Percentiles rank a stretch among this genome's conserved stretches.
Evolutionary conservation across 352 stramenopile genomes (phyloP).

Genomic region (Phytopythium delawarense): DNA sequence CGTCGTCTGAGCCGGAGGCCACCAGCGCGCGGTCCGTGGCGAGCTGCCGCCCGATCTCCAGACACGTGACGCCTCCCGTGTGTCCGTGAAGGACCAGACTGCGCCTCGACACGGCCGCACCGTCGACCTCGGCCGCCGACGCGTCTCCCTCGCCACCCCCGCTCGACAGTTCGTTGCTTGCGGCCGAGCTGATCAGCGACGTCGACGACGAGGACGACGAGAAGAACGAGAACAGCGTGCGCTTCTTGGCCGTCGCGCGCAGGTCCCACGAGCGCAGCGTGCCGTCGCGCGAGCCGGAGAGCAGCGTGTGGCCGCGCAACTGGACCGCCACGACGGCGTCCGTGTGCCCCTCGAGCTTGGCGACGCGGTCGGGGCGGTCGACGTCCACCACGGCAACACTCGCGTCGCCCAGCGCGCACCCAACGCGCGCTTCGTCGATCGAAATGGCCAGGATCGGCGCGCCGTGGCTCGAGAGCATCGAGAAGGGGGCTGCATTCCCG

Average conservation of each 20-base stretch:
- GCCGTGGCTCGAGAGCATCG: conserved; percentile 12
- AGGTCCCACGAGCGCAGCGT: conserved; percentile 76
- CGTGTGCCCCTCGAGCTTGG: conserved; percentile 52
- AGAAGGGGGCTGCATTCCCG: conserved; percentile 1
- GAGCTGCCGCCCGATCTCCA: conserved; percentile 74
- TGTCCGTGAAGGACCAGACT: conserved; percentile 67
- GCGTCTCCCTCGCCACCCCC: conserved; percentile 5
- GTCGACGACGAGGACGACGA: conserved; percentile 11
- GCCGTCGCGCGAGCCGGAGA: conserved; percentile 68
- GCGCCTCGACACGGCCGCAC: conserved; percentile 46
- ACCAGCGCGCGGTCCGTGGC: conserved; percentile 50
- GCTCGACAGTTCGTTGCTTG: not conserved
- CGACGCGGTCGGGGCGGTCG: conserved; percentile 20
- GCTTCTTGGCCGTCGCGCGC: conserved; percentile 47
- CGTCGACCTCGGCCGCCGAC: conserved; percentile 39
- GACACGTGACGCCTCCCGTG: conserved; percentile 48
- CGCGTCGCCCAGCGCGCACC: conserved; percentile 42
- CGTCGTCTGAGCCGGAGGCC: conserved; percentile 62
- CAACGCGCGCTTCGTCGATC: conserved; percentile 42
- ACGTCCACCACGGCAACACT: conserved; percentile 40
- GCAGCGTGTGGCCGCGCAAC: conserved; percentile 51
- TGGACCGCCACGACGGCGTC: conserved; percentile 53
- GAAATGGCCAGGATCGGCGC: conserved; percentile 54
- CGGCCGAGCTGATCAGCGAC: not conserved
- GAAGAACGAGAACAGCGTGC: conserved; percentile 66